phyloP scores from a whole-genome alignment of 73 alveolate species.

The Paramecium octaurelia region DNA sequence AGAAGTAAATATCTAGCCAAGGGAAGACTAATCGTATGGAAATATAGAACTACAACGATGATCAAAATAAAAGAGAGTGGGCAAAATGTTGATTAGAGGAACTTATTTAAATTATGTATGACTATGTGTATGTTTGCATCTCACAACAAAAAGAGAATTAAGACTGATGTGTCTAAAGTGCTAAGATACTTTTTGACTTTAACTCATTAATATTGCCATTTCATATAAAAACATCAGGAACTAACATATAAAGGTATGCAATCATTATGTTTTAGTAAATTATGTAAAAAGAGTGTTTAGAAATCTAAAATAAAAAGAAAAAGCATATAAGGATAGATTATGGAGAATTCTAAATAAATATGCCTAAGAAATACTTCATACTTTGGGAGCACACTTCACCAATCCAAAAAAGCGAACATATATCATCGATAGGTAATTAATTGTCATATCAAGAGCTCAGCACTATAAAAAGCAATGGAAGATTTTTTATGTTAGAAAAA shows the following conservation, averaged over 20 bases:
- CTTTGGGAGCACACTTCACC: neutral
- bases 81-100: neutral
- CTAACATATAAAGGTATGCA: neutral
- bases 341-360: neutral
- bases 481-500: neutral
- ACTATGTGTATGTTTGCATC: neutral
- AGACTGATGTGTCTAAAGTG: neutral
- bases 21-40: conserved; percentile 28
- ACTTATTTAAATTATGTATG: neutral
- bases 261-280: neutral
- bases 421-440: neutral
- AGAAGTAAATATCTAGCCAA: conserved; percentile 5
- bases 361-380: neutral
- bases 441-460: neutral
- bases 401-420: conserved; percentile 24
- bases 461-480: conserved; percentile 4
- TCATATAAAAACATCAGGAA: neutral
- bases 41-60: neutral
- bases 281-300: conserved; percentile 40
- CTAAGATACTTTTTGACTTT: neutral
- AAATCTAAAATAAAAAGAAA: neutral
- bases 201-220: neutral
- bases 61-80: conserved; percentile 39
- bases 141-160: neutral
- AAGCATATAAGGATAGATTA: conserved; percentile 44